phyloP scores from a whole-genome alignment of 1,139 yeast species.

The Pichia sp. region DNA sequence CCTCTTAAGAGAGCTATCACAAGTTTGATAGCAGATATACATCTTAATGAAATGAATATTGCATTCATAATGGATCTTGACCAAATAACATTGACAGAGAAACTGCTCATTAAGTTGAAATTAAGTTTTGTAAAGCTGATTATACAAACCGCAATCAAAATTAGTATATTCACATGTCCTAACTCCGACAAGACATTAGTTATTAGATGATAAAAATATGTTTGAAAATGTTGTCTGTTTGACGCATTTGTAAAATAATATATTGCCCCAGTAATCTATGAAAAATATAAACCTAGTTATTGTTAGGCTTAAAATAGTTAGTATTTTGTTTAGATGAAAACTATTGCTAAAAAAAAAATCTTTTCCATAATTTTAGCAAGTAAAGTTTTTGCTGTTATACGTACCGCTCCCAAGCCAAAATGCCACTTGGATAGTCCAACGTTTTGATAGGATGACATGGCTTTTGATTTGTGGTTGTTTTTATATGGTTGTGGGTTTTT shows the following conservation, averaged over 20 bases:
- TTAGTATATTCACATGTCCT: conserved; percentile 20
- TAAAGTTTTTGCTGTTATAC: not conserved
- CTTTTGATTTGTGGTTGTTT: not conserved
- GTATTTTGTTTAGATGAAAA: not conserved
- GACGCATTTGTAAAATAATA: conserved; percentile 24
- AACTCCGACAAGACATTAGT: conserved; percentile 19
- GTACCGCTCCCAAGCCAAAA: conserved; percentile 18
- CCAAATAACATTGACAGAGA: conserved; percentile 13
- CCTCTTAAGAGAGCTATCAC: conserved; percentile 19
- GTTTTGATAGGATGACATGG: conserved; percentile 1
- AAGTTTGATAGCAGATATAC: conserved; percentile 19
- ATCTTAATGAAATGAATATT: conserved; percentile 18
- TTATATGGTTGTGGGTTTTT: not conserved
- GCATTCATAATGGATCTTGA: conserved; percentile 14
- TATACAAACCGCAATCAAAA: conserved; percentile 17
- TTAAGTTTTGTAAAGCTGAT: conserved; percentile 16
- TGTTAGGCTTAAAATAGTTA: conserved; percentile 6
- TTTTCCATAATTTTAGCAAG: not conserved
- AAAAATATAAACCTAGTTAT: not conserved
- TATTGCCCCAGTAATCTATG: conserved; percentile 15
- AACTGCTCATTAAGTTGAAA: conserved; percentile 7
- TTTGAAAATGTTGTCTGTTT: conserved; percentile 14
- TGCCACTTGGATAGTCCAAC: conserved; percentile 12
- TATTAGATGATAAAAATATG: conserved; percentile 15
- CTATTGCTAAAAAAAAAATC: not conserved